Percentiles rank a stretch among this genome's conserved stretches.
Conservation (phyloP, 495 filamentous ascomycete species). For the Aspergillus mulundensis region DNA sequence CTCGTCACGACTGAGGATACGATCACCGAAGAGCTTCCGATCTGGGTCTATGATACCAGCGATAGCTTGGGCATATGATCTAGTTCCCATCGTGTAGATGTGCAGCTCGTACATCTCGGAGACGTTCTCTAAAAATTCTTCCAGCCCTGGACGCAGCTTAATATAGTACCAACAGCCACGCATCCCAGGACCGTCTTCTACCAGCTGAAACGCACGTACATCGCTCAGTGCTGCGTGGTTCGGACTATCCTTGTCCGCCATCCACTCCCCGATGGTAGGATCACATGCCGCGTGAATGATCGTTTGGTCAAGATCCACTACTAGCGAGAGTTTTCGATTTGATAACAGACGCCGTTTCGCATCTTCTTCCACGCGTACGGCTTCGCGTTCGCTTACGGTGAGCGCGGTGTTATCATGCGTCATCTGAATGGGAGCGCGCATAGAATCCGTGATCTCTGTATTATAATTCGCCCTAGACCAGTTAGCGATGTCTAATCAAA, state of each 20-base stretch:
- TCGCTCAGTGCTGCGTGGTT: conserved; percentile 90
- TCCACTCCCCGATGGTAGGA: conserved; percentile 94
- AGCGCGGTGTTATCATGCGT: conserved; percentile 82
- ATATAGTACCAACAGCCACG: conserved; percentile 91
- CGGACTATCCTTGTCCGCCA: conserved; percentile 77
- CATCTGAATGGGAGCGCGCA: conserved; percentile 88
- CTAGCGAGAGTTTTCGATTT: conserved; percentile 78
- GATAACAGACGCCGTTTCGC: conserved; percentile 77
- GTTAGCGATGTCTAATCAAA: neutral
- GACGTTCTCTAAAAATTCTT: conserved; percentile 75
- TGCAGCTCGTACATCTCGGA: conserved; percentile 87
- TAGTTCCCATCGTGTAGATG: conserved; percentile 98
- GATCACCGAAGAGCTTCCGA: conserved; percentile 83
- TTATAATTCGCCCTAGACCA: conserved; percentile 51
- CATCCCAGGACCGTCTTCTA: conserved; percentile 73
- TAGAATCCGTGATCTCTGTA: conserved; percentile 56
- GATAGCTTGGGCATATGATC: conserved; percentile 88
- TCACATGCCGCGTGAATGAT: conserved; percentile 98
- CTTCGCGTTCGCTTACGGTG: conserved; percentile 68
- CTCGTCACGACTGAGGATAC: conserved; percentile 93
- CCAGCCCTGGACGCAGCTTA: conserved; percentile 91
- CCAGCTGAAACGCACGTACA: conserved; percentile 79
- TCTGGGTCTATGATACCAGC: conserved; percentile 91
- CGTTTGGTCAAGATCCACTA: conserved; percentile 97
- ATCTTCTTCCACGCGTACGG: conserved; percentile 75